A percentile compares a stretch with the other conserved stretches of the same genome.
These are phyloP conservation scores for Thecaphora frezii DNA, from an alignment of 1,284 basidiomycete genomes.

Conservation along the genomic window DNA sequence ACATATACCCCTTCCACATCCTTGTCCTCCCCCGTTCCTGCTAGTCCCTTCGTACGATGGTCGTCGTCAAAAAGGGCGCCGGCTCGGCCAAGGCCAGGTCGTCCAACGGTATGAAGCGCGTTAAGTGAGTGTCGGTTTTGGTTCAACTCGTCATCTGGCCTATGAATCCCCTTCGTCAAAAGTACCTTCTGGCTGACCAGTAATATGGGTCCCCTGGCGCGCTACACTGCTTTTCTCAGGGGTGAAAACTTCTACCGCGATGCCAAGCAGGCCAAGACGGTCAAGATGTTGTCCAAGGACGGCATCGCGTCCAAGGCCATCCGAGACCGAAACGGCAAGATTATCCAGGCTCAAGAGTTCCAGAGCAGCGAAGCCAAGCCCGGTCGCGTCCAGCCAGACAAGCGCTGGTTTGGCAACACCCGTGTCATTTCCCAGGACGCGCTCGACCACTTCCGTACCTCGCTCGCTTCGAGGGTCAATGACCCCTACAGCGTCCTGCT, in stretches of 20 bases:
- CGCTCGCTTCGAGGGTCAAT: slow-evolving; percentile 48
- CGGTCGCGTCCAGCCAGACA: slow-evolving; percentile 57
- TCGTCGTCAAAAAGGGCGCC: slow-evolving; percentile 39
- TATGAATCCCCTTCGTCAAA: too few species aligned
- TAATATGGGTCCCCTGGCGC: too few species aligned
- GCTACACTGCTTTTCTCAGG: slow-evolving; percentile 8
- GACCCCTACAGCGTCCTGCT: slow-evolving; percentile 57
- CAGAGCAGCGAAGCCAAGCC: slow-evolving; percentile 57
- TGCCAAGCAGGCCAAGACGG: slow-evolving; percentile 56
- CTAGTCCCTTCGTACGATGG: too few species aligned
- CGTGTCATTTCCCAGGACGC: slow-evolving; percentile 72
- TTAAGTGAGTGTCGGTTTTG: slow-evolving; percentile 8
- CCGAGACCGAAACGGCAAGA: slow-evolving; percentile 54
- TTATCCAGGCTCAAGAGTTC: slow-evolving; percentile 55
- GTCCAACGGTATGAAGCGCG: slow-evolving; percentile 42
- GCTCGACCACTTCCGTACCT: slow-evolving; percentile 64
- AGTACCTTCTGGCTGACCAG: too few species aligned
- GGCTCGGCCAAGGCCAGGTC: slow-evolving; percentile 34
- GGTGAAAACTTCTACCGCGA: slow-evolving; percentile 59
- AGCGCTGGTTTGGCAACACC: slow-evolving; percentile 71
- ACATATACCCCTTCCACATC: too few species aligned
- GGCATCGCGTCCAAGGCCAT: slow-evolving; percentile 54
- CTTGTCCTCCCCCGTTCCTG: too few species aligned
- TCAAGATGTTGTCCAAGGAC: slow-evolving; percentile 55
- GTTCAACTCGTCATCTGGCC: too few species aligned